Evolutionary conservation across 129 eudicot genomes (phyloP).

Genomic region (Flaveria ramosissima): DNA sequence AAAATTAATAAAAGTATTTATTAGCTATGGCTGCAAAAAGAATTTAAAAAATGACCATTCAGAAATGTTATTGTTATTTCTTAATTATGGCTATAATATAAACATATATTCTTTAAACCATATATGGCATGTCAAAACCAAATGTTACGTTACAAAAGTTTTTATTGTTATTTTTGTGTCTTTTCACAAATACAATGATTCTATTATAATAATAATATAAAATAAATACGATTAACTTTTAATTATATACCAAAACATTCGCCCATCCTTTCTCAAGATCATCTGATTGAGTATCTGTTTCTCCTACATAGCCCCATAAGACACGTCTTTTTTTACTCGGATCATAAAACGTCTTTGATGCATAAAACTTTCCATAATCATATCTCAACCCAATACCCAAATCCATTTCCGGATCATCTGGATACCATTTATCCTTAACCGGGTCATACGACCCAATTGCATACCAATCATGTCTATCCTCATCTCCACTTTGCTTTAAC

Average conservation of each 20-base stretch:
- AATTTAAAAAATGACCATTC: too few species aligned
- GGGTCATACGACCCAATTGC: slow-evolving; percentile 71
- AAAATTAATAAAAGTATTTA: background rate
- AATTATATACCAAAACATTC: slow-evolving; percentile 53
- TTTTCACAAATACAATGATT: too few species aligned
- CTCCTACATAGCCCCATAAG: slow-evolving; percentile 75
- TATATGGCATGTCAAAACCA: background rate
- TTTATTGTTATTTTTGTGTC: background rate
- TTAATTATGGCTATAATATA: background rate
- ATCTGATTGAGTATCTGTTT: slow-evolving; percentile 48
- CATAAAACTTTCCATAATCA: slow-evolving; percentile 78
- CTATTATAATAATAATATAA: too few species aligned
- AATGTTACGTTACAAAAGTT: background rate
- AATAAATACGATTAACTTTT: background rate
- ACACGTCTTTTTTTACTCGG: slow-evolving; percentile 59
- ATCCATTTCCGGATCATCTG: slow-evolving; percentile 73
- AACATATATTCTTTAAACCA: background rate
- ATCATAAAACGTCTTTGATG: slow-evolving; percentile 80
- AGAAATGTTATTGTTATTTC: too few species aligned
- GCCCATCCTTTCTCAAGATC: slow-evolving; percentile 78
- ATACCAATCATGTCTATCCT: slow-evolving; percentile 65
- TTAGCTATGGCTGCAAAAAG: too few species aligned
- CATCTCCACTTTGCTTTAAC: slow-evolving; percentile 68
- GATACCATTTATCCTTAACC: slow-evolving; percentile 56
- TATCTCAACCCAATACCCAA: slow-evolving; percentile 74